phyloP scores from a whole-genome alignment of 2,329 filamentous ascomycete species.

The Aureobasidium mangrovei region DNA sequence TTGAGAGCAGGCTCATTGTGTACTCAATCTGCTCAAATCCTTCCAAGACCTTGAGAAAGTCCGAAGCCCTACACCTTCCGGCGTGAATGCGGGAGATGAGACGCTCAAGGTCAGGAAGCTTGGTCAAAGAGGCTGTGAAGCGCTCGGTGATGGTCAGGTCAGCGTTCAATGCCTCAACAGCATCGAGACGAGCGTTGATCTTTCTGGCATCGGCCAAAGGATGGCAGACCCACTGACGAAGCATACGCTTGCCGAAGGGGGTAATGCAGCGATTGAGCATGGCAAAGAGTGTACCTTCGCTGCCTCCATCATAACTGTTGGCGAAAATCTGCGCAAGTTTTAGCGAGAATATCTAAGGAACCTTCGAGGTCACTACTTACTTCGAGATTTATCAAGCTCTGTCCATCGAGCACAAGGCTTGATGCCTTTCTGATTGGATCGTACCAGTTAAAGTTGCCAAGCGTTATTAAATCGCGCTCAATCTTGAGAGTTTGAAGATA shows the following conservation, averaged over 20 bases:
- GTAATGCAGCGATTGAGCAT: slow-evolving; percentile 92
- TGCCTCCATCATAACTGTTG: slow-evolving; percentile 79
- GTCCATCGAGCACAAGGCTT: slow-evolving; percentile 85
- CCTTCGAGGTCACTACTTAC: background rate
- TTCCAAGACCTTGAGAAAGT: slow-evolving; percentile 88
- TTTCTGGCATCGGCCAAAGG: slow-evolving; percentile 76
- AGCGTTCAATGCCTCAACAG: slow-evolving; percentile 84
- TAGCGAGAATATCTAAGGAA: background rate
- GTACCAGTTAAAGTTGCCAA: slow-evolving; percentile 86
- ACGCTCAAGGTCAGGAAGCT: slow-evolving; percentile 88
- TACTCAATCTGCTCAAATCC: slow-evolving; percentile 98
- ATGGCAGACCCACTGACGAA: slow-evolving; percentile 96
- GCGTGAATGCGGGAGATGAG: slow-evolving; percentile 93
- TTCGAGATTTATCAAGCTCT: slow-evolving; percentile 96
- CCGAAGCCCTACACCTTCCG: slow-evolving; percentile 77
- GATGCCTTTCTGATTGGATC: slow-evolving; percentile 85
- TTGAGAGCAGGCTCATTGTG: slow-evolving; percentile 69
- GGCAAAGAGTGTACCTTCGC: slow-evolving; percentile 79
- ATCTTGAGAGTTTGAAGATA: slow-evolving; percentile 80
- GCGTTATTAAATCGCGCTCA: slow-evolving; percentile 75
- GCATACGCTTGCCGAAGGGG: slow-evolving; percentile 90
- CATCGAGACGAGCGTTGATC: slow-evolving; percentile 90
- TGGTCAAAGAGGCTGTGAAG: slow-evolving; percentile 79
- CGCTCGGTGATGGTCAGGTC: slow-evolving; percentile 73
- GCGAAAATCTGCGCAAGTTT: slow-evolving; percentile 54